These are phyloP conservation scores for Aspergillus sp. DNA, from an alignment of 2,329 filamentous ascomycete genomes.

Conservation along the genomic window DNA sequence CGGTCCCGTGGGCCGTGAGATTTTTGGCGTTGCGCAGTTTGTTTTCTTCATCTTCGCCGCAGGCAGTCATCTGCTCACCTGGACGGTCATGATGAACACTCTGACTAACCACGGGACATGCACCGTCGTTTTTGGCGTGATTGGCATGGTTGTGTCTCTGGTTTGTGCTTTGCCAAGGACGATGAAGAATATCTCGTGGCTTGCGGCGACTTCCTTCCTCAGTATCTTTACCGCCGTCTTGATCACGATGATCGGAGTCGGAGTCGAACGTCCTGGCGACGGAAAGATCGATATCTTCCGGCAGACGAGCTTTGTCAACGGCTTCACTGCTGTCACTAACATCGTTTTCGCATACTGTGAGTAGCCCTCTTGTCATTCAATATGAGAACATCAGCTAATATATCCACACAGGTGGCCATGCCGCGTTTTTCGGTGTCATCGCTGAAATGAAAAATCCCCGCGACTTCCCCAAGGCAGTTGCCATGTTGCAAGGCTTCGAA, in stretches of 20 bases:
- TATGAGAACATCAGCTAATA: neutral
- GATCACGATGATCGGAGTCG: slow-evolving; percentile 62
- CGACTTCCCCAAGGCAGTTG: slow-evolving; percentile 58
- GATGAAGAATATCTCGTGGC: slow-evolving; percentile 54
- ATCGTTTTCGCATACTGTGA: slow-evolving; percentile 64
- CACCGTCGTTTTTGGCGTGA: slow-evolving; percentile 56
- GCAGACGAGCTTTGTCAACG: slow-evolving; percentile 44
- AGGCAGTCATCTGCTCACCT: slow-evolving; percentile 63
- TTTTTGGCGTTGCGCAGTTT: slow-evolving; percentile 56
- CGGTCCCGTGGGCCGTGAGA: slow-evolving; percentile 55
- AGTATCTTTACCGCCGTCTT: slow-evolving; percentile 60
- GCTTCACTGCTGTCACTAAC: slow-evolving; percentile 57
- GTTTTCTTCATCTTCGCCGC: slow-evolving; percentile 63
- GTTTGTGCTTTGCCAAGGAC: slow-evolving; percentile 56
- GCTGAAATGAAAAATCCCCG: slow-evolving; percentile 57
- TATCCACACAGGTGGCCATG: slow-evolving; percentile 45
- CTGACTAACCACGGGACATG: slow-evolving; percentile 57
- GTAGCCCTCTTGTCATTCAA: slow-evolving; percentile 3
- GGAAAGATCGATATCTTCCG: slow-evolving; percentile 27
- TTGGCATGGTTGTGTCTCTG: slow-evolving; percentile 54
- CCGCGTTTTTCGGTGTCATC: slow-evolving; percentile 64
- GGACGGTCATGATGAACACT: slow-evolving; percentile 61
- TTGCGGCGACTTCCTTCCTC: slow-evolving; percentile 57
- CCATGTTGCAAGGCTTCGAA: slow-evolving; percentile 53
- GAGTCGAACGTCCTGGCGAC: slow-evolving; percentile 41